Percentiles rank a stretch among this genome's conserved stretches.
Evolutionary conservation across 164 flowering plant species (phyloP).

Genomic region (Vitis labrusca): DNA sequence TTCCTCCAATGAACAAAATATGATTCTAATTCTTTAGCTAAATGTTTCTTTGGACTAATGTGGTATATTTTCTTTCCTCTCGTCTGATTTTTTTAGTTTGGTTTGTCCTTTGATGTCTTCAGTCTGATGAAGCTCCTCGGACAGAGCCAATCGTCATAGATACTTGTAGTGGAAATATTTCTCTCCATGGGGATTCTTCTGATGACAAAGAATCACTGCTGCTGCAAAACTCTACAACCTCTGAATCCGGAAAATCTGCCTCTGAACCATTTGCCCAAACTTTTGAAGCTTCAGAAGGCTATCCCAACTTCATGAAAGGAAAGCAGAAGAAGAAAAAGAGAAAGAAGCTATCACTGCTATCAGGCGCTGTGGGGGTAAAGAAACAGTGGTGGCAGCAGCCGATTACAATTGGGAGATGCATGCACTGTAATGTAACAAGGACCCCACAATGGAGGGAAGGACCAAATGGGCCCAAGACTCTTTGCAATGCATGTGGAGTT

Average conservation of each 20-base stretch:
- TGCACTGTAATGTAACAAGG: slow-evolving; percentile 35
- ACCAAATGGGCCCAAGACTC: slow-evolving; percentile 49
- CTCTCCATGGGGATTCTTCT: background rate
- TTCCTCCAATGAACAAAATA: background rate
- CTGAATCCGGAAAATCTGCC: slow-evolving; percentile 11
- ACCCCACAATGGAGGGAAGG: slow-evolving; percentile 61
- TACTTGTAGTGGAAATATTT: slow-evolving; percentile 1
- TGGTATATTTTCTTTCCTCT: background rate
- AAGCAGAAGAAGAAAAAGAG: slow-evolving; percentile 11
- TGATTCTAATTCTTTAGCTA: no score
- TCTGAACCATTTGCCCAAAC: slow-evolving; percentile 3
- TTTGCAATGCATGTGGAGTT: slow-evolving; percentile 59
- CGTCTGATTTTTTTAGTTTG: background rate
- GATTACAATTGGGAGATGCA: slow-evolving; percentile 25
- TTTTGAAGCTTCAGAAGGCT: slow-evolving; percentile 6
- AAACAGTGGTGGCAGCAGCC: background rate
- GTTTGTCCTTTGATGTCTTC: background rate
- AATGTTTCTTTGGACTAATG: background rate
- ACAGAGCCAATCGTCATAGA: background rate
- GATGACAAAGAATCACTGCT: slow-evolving; percentile 13
- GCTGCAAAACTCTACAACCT: slow-evolving; percentile 23
- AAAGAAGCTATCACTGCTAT: slow-evolving; percentile 18
- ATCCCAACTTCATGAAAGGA: no score
- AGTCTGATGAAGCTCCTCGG: slow-evolving; percentile 3
- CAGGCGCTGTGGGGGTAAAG: slow-evolving; percentile 10